Conservation (phyloP, 2,329 filamentous ascomycete genomes). For the Rutstroemia sp. region DNA sequence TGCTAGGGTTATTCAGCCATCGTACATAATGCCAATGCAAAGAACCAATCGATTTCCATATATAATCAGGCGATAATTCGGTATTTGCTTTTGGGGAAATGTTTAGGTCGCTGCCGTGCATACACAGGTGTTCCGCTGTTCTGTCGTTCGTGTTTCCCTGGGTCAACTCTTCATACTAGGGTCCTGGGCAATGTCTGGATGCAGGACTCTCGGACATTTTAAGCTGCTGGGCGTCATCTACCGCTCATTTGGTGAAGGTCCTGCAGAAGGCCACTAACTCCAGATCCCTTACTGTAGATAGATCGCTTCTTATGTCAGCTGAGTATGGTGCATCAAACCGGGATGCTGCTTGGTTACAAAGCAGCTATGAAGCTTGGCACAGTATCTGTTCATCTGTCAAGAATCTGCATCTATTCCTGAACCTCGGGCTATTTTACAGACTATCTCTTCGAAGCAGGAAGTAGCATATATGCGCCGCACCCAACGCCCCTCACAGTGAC, state of each 20-base stretch:
- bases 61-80: no score
- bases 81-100: no score
- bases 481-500: slow-evolving; percentile 23
- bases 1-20: background rate
- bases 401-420: slow-evolving; percentile 22
- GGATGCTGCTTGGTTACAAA: no score
- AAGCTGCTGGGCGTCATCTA: background rate
- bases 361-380: no score
- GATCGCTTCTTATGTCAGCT: no score
- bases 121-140: no score
- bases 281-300: background rate
- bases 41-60: no score
- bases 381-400: background rate
- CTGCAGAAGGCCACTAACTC: background rate
- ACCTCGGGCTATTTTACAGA: slow-evolving; percentile 23
- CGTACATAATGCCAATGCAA: background rate
- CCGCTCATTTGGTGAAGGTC: background rate
- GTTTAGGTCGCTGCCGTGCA: no score
- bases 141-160: no score
- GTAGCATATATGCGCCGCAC: slow-evolving; percentile 8
- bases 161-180: no score
- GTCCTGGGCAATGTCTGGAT: background rate
- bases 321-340: no score
- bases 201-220: background rate
- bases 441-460: slow-evolving; percentile 1